phyloP scores from a whole-genome alignment of 352 stramenopile species.

The Peronospora belbahrii region DNA sequence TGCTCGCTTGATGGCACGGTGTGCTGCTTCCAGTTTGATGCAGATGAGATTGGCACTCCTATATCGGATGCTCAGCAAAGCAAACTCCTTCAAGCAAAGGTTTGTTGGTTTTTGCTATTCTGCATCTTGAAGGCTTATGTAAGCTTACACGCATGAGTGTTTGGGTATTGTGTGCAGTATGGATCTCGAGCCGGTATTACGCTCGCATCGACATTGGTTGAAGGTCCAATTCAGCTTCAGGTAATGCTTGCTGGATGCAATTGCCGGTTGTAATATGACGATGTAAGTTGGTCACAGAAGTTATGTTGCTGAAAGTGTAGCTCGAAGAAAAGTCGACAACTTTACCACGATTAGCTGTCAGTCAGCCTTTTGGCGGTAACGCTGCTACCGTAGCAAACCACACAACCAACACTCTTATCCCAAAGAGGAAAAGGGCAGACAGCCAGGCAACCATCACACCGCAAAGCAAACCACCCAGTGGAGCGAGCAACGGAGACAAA shows the following conservation, averaged over 20 bases:
- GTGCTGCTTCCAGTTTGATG: slow-evolving; percentile 74
- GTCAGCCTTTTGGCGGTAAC: slow-evolving; percentile 5
- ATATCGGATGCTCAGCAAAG: slow-evolving; percentile 70
- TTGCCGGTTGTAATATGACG: slow-evolving; percentile 6
- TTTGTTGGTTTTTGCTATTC: slow-evolving; percentile 11
- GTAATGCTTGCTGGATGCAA: slow-evolving; percentile 15
- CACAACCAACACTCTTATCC: slow-evolving; percentile 46
- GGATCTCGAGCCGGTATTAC: slow-evolving; percentile 73
- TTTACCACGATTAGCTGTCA: slow-evolving; percentile 6
- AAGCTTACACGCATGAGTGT: background rate
- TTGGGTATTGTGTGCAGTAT: slow-evolving; percentile 39
- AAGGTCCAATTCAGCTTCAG: slow-evolving; percentile 76
- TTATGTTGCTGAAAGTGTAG: slow-evolving; percentile 20
- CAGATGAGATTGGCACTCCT: slow-evolving; percentile 53
- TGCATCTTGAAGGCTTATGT: background rate
- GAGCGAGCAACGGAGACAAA: slow-evolving; percentile 46
- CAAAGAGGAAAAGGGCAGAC: slow-evolving; percentile 50
- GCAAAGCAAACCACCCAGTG: slow-evolving; percentile 17
- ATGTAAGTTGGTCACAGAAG: background rate
- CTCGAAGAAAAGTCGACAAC: slow-evolving; percentile 55
- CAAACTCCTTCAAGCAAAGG: slow-evolving; percentile 74
- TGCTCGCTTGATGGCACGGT: slow-evolving; percentile 77
- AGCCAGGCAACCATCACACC: background rate
- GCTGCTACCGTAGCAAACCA: slow-evolving; percentile 1
- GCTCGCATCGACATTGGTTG: slow-evolving; percentile 64